These are phyloP conservation scores for Exophiala alcalophila DNA, from an alignment of 2,329 filamentous ascomycete genomes.

Conservation along the genomic window DNA sequence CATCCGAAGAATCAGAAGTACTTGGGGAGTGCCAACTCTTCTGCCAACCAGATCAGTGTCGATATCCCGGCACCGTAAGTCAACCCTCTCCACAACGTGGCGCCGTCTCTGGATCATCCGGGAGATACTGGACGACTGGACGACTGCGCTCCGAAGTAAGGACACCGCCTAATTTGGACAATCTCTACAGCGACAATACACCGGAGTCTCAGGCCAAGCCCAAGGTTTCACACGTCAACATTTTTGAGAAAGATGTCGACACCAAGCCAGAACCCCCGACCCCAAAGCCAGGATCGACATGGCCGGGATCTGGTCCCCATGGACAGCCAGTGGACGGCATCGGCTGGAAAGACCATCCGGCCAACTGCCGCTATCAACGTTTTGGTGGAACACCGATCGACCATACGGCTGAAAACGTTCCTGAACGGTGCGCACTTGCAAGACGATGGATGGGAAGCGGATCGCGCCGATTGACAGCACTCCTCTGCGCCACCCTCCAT, in stretches of 20 bases:
- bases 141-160: too few species aligned
- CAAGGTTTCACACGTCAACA: slow-evolving; percentile 6
- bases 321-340: slow-evolving; percentile 9
- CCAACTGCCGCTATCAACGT: slow-evolving; percentile 4
- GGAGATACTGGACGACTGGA: too few species aligned
- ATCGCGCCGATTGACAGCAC: too few species aligned
- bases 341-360: slow-evolving; percentile 13
- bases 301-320: slow-evolving; percentile 4
- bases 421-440: slow-evolving; percentile 16
- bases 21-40: slow-evolving; percentile 3
- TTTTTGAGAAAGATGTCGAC: neutral
- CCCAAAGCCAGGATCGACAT: neutral
- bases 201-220: neutral
- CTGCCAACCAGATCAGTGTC: slow-evolving; percentile 4
- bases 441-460: neutral
- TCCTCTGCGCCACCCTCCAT: too few species aligned
- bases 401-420: slow-evolving; percentile 13
- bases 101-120: slow-evolving; percentile 2
- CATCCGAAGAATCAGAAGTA: slow-evolving; percentile 15
- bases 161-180: slow-evolving; percentile 5
- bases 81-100: neutral
- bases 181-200: slow-evolving; percentile 1
- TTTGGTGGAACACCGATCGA: neutral
- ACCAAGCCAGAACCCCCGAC: neutral
- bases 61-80: slow-evolving; percentile 13